Conservation (phyloP, 2,329 filamentous ascomycete species). For the Hymenoscyphus albidus region DNA sequence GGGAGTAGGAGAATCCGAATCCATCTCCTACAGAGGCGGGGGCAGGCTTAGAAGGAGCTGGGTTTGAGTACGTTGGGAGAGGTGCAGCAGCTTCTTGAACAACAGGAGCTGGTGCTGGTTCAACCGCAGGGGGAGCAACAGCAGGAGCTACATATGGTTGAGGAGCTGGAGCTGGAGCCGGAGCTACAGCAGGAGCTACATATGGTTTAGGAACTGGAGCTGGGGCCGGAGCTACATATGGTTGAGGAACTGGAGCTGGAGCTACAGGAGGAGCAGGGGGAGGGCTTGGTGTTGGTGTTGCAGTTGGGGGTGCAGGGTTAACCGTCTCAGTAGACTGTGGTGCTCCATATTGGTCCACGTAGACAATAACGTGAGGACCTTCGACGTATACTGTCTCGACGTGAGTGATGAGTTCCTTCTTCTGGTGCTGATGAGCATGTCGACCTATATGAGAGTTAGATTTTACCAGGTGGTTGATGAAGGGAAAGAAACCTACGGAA, state of each 20-base stretch:
- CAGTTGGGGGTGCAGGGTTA: constrained; percentile 8
- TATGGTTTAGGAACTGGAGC: not conserved
- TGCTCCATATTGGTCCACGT: constrained; percentile 55
- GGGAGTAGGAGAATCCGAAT: constrained; percentile 54
- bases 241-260: constrained; percentile 6
- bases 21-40: constrained; percentile 17
- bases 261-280: constrained; percentile 16
- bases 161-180: not conserved
- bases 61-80: not conserved
- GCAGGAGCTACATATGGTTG: not conserved
- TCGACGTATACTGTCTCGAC: constrained; percentile 32
- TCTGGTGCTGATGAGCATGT: constrained; percentile 29
- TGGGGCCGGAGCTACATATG: not conserved
- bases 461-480: not conserved
- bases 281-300: not conserved
- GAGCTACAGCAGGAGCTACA: not conserved
- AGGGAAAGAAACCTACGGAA: constrained; percentile 15
- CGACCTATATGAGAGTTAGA: constrained; percentile 14
- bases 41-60: not conserved
- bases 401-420: constrained; percentile 21
- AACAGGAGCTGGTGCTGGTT: constrained; percentile 4
- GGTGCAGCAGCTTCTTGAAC: constrained; percentile 5
- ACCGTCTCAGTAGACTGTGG: constrained; percentile 42
- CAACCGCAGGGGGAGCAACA: not conserved
- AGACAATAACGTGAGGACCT: constrained; percentile 48